These are phyloP conservation scores for Allium cepa DNA, from an alignment of 106 monocot species.

Conservation along the genomic window DNA sequence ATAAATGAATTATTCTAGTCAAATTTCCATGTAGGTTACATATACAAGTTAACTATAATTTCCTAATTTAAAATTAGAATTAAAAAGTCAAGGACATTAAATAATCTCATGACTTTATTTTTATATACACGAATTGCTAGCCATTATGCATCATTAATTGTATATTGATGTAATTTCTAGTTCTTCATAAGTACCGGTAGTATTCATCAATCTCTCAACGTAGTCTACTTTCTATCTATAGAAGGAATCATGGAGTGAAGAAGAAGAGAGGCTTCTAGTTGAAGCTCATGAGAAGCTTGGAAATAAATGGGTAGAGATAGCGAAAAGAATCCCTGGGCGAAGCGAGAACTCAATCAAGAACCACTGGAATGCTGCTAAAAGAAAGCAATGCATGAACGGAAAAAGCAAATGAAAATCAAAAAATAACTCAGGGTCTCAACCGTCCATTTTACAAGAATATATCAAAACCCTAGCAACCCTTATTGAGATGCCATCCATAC, in stretches of 20 bases:
- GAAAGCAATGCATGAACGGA: conserved; percentile 47
- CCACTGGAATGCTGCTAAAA: conserved; percentile 86
- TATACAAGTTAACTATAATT: no score
- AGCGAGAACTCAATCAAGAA: conserved; percentile 92
- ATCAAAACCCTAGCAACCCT: conserved; percentile 26
- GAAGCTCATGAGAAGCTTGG: conserved; percentile 59
- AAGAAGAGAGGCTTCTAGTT: conserved; percentile 59
- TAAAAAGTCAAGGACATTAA: no score
- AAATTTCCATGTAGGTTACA: no score
- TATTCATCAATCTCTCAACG: no score
- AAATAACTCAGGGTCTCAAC: conserved; percentile 1
- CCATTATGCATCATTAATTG: no score
- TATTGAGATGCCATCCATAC: neutral
- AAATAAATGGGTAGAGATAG: conserved; percentile 77
- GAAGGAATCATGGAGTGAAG: conserved; percentile 84
- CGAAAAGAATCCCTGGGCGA: conserved; percentile 59
- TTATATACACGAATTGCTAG: no score
- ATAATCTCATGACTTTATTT: no score
- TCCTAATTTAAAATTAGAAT: no score
- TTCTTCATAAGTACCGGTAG: no score
- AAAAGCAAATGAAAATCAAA: conserved; percentile 24
- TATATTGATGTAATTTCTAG: no score
- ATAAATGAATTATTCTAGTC: no score
- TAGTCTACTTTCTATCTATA: conserved; percentile 8
- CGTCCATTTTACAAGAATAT: conserved; percentile 49